Percentiles rank a stretch among this genome's conserved stretches.
Conservation (phyloP, 2,329 filamentous ascomycete genomes). For the Colletotrichum sp. region DNA sequence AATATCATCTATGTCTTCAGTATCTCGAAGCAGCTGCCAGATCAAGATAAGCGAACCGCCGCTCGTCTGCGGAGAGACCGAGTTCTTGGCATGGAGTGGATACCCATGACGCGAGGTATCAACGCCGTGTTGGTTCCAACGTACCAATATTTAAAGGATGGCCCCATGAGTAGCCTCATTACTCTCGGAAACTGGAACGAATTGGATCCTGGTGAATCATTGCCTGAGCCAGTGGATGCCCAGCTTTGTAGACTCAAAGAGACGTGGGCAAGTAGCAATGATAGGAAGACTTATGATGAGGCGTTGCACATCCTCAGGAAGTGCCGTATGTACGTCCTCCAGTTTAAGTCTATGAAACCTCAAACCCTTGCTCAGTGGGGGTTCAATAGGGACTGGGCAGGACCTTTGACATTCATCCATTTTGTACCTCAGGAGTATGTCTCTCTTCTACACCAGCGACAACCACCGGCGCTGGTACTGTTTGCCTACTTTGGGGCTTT, state of each 20-base stretch:
- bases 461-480: slow-evolving; percentile 22
- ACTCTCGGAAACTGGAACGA: slow-evolving; percentile 24
- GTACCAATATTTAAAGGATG: neutral
- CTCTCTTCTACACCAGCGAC: slow-evolving; percentile 23
- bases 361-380: slow-evolving; percentile 6
- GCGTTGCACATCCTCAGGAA: slow-evolving; percentile 13
- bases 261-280: slow-evolving; percentile 4
- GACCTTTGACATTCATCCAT: slow-evolving; percentile 20
- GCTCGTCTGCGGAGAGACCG: slow-evolving; percentile 5
- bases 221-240: neutral
- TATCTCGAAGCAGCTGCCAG: neutral
- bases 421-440: slow-evolving; percentile 23
- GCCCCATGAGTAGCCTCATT: slow-evolving; percentile 3
- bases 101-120: slow-evolving; percentile 24
- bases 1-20: slow-evolving; percentile 20
- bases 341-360: slow-evolving; percentile 18
- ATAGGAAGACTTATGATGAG: slow-evolving; percentile 15
- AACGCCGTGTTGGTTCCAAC: slow-evolving; percentile 14
- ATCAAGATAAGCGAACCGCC: neutral
- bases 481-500: slow-evolving; percentile 24
- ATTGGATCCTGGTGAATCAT: neutral
- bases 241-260: slow-evolving; percentile 1
- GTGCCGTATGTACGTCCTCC: slow-evolving; percentile 12
- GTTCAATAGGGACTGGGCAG: slow-evolving; percentile 22
- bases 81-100: slow-evolving; percentile 22